Evolutionary conservation across 768 basidiomycete genomes (phyloP).

Genomic region (Tephrocybe sp.): DNA sequence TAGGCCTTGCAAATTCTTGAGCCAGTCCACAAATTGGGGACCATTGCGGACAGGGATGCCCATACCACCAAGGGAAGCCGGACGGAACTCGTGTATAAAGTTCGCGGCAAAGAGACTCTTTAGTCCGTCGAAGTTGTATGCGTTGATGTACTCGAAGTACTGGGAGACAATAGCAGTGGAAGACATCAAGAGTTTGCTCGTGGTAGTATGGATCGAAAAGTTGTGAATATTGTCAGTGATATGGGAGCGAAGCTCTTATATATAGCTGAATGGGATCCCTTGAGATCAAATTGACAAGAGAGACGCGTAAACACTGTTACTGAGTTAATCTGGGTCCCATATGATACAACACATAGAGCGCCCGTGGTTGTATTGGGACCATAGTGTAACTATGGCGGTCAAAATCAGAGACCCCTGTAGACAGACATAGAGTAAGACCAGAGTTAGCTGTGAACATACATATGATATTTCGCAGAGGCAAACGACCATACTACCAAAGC

Average conservation of each 20-base stretch:
- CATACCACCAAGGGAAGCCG: conserved; percentile 8
- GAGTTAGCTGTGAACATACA: neutral
- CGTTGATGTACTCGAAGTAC: conserved; percentile 5
- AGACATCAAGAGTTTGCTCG: conserved; percentile 5
- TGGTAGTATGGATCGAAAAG: neutral
- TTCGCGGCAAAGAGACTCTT: conserved; percentile 4
- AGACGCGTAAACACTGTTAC: neutral
- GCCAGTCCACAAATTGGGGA: conserved; percentile 5
- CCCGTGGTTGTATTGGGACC: neutral
- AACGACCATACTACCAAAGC: no score
- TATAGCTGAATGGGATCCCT: neutral
- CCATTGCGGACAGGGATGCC: conserved; percentile 2
- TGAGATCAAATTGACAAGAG: neutral
- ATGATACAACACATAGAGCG: neutral
- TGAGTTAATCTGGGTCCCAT: neutral
- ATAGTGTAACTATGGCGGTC: neutral
- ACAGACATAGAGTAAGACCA: neutral
- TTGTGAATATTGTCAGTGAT: neutral
- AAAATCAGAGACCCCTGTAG: neutral
- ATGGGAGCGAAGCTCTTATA: neutral
- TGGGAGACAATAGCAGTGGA: conserved; percentile 3
- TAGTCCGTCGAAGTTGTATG: conserved; percentile 2
- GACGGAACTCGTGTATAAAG: conserved; percentile 11
- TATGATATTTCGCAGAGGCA: no score
- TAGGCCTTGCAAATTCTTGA: conserved; percentile 2